phyloP scores from a whole-genome alignment of 345 rosid species.

The Ceriops decandra region DNA sequence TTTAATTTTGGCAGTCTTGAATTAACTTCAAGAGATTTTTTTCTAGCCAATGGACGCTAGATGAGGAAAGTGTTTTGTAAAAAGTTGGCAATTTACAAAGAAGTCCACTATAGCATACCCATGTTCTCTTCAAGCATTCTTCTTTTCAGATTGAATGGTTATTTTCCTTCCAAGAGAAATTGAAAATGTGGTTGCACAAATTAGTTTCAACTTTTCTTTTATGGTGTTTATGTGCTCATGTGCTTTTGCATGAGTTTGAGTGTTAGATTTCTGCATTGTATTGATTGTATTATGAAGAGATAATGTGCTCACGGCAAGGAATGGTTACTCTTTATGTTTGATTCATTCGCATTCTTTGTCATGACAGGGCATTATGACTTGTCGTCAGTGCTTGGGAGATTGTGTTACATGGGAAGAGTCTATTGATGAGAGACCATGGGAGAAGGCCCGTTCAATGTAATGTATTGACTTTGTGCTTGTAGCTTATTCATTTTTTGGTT shows the following conservation, averaged over 20 bases:
- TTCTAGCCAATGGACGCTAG: background rate
- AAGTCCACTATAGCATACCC: too few species aligned
- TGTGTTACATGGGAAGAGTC: constrained; percentile 96
- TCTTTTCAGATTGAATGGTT: too few species aligned
- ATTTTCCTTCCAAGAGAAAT: too few species aligned
- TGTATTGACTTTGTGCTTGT: constrained; percentile 7
- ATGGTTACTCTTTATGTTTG: background rate
- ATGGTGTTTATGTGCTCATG: too few species aligned
- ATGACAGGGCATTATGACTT: constrained; percentile 76
- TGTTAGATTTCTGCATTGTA: too few species aligned
- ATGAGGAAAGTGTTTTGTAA: background rate
- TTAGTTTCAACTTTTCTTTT: too few species aligned
- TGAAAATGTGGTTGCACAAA: too few species aligned
- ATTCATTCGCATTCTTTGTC: background rate
- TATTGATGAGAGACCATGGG: constrained; percentile 92
- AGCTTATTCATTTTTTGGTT: constrained; percentile 1
- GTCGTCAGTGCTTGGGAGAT: constrained; percentile 74
- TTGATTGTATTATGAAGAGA: background rate
- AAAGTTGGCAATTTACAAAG: too few species aligned
- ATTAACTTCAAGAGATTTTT: background rate
- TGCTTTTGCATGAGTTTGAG: too few species aligned
- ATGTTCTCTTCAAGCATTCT: too few species aligned
- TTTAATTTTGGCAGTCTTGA: background rate
- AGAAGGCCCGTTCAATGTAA: constrained; percentile 85
- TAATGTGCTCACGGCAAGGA: background rate